Conservation (phyloP, 106 monocot genomes). For the Alisma plantagoaquatica region DNA sequence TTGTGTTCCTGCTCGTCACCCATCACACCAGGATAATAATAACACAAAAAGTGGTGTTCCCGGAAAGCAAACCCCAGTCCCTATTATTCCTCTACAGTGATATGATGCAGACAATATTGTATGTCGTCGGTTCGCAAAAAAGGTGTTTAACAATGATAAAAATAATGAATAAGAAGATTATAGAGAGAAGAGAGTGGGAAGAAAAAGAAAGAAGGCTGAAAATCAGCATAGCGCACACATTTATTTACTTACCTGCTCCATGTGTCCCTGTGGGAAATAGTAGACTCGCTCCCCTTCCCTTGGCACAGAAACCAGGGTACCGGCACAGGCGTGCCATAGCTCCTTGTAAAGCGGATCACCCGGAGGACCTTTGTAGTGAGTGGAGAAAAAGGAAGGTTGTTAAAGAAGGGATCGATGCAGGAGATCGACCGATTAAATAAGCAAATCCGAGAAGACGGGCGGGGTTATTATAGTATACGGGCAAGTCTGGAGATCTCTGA, state of each 20-base stretch:
- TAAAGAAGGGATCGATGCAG: not conserved
- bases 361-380: slow-evolving; percentile 2
- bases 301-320: slow-evolving; percentile 52
- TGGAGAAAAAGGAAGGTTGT: not conserved
- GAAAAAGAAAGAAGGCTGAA: not conserved
- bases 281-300: slow-evolving; percentile 36
- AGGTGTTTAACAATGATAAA: not conserved
- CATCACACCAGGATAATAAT: too few relatives aligned
- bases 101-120: too few relatives aligned
- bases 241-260: slow-evolving; percentile 74
- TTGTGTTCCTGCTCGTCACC: too few relatives aligned
- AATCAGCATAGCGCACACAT: too few relatives aligned
- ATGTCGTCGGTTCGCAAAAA: not conserved
- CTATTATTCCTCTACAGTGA: too few relatives aligned
- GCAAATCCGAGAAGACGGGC: not conserved
- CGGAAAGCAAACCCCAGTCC: too few relatives aligned
- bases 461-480: not conserved
- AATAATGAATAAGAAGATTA: not conserved
- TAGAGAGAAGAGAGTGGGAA: not conserved
- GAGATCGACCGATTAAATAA: not conserved
- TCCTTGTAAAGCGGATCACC: slow-evolving; percentile 22
- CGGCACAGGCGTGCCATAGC: slow-evolving; percentile 69
- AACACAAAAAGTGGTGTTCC: too few relatives aligned
- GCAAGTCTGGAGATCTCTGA: too few relatives aligned
- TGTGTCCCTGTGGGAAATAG: slow-evolving; percentile 75